Evolutionary conservation across 1,284 basidiomycete genomes (phyloP), one percentile per base, ranked within the genome.

Genomic region (Sanghuangporus baumii): DNA sequence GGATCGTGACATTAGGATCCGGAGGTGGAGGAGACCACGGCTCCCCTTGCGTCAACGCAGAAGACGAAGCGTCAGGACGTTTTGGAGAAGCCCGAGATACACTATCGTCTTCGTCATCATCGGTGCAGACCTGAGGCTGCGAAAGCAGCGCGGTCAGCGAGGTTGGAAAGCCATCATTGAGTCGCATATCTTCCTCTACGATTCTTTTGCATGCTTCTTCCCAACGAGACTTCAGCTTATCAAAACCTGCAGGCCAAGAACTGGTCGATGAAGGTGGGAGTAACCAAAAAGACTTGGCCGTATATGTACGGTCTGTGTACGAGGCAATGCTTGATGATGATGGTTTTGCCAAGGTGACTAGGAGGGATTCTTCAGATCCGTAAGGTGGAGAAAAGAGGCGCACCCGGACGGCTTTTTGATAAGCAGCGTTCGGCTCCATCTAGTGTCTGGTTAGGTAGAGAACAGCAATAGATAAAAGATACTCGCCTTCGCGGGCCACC

Each of bases 1-100:
- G 87, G 48, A 89, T 81, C 11, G 79, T 72, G 18, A 87, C 74
- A 2, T 75, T 71, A 3, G 74, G 74, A 66, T 88, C 83, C 2
- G 74, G 71, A 14, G 72, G 73, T 1, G 80, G 79, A 4, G 79
- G 78, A 1, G 75, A 74, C 74, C 72, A 78, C 12, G 59, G 55
- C 40, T 65, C 67, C 20, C 60, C 63, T 59, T 52, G 57, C n/a
- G 36, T 34, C 59, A 31, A 52, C 58, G 40, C 5, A 26, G 57
- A 65, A 72, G 57, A 66, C 62, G 72, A 60, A 37, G 67, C 61
- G 59, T 64, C 64, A 67, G 75, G 67, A 59, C 48, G 61, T 58
- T 51, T 65, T 36, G 65, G 67, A 16, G 73, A 71, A 36, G 73
- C 75, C 18, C 75, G 69, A 34, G 73, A 73, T 26, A 74, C 71